These are phyloP conservation scores for Tanacetum coccineum DNA, from an alignment of 129 eudicot species.

Conservation along the genomic window DNA sequence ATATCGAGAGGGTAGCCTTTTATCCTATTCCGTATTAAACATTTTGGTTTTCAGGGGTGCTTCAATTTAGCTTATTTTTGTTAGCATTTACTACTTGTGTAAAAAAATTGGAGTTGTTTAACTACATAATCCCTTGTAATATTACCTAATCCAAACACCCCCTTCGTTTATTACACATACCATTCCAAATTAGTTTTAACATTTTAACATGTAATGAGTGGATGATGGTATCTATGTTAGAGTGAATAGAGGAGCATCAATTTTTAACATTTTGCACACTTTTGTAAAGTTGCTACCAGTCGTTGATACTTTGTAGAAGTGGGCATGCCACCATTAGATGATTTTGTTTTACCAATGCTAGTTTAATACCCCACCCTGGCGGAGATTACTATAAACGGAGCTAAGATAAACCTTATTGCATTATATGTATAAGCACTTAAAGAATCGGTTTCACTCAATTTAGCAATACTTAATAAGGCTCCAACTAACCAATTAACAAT, in stretches of 20 bases:
- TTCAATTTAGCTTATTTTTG: no score
- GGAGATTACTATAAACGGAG: neutral
- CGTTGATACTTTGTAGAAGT: slow-evolving; percentile 27
- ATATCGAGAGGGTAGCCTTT: no score
- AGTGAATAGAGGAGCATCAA: slow-evolving; percentile 31
- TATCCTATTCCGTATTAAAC: no score
- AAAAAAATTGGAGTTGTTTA: no score
- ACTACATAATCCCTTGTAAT: no score
- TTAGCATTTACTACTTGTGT: no score
- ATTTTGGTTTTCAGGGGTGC: no score
- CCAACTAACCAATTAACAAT: no score
- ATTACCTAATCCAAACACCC: no score
- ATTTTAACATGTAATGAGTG: slow-evolving; percentile 9
- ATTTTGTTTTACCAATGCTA: slow-evolving; percentile 32
- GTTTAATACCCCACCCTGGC: neutral
- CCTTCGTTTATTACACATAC: no score
- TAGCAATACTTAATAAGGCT: no score
- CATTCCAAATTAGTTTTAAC: neutral
- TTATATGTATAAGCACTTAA: neutral
- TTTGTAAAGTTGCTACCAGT: slow-evolving; percentile 10
- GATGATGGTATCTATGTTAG: slow-evolving; percentile 4
- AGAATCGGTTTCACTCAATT: neutral
- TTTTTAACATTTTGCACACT: slow-evolving; percentile 15
- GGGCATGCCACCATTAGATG: slow-evolving; percentile 7
- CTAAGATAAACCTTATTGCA: neutral